Base-by-base conservation (phyloP, 352 stramenopile species). In the Phytophthora podocarpi region DNA sequence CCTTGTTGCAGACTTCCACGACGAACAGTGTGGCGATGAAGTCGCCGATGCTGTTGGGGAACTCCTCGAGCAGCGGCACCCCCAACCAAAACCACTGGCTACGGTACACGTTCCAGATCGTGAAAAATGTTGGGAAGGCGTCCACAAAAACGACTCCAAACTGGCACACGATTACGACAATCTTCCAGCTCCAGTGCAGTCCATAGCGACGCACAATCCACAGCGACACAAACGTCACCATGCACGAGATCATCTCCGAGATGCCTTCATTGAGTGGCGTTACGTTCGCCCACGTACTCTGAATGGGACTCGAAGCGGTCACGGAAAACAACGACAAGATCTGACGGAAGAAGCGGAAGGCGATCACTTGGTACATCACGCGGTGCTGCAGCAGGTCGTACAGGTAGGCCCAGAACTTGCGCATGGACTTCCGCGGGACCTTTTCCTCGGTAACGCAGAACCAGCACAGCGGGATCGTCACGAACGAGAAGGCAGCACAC, bases 81-180 rank as follows among this genome's bases (percentile, higher is more conserved):
- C 80, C 80, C 15, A 86, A 47, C 74, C 72, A 89, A 59, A 89
- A 85, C 78, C 80, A 90, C 30, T 90, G 80, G 46, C 72, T 85
- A n/a, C 79, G 75, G 28, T 83, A 75, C 7, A 90, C 78, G 36
- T 90, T 39, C 80, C 80, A 90, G 62, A 87, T 84, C 12, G 80
- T 89, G 40, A 85, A 59, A 40, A 86, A 78, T 4, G 75, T 85
- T 9, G 74, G 73, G 24, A 85, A 56, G 1, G 58, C 48, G 47
- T 90, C 80, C 21, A 83, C 56, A 13, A 72, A 49, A 15, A 90
- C 72, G 32, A 87, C 75, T 2, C 59, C 51, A 12, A 86, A 54
- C 43, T 81, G 67, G 6, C 62, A 74, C 11, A 59, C 43, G n/a
- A 85, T 50, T 12, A 87, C 59, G 10, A 80, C 68, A 8, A 40